Evolutionary conservation across 257 asterid species (phyloP).

Genomic region (Solanum arcanum): DNA sequence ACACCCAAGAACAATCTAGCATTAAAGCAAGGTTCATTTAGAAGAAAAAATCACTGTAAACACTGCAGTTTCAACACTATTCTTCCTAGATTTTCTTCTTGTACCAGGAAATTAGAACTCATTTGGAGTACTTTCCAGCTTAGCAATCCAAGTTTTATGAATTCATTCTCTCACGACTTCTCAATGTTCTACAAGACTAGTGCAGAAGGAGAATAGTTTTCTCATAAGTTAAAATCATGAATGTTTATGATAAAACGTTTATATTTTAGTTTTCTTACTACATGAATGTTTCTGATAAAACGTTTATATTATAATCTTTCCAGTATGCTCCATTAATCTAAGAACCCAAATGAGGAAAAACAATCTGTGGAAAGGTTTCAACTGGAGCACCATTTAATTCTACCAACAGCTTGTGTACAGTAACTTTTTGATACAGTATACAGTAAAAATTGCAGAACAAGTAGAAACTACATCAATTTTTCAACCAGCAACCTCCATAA

Average conservation of each 20-base stretch:
- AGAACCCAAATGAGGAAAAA: neutral
- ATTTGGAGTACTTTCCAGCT: neutral
- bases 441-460: neutral
- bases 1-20: neutral
- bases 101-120: neutral
- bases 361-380: neutral
- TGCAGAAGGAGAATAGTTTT: neutral
- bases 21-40: neutral
- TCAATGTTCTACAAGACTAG: neutral
- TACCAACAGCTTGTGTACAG: neutral
- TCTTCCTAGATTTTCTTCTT: neutral
- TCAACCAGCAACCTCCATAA: neutral
- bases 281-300: neutral
- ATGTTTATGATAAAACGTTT: neutral
- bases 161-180: neutral
- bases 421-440: neutral
- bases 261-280: neutral
- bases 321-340: neutral
- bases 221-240: neutral
- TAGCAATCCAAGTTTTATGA: neutral
- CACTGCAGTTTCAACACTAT: neutral
- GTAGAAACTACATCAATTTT: neutral
- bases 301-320: neutral
- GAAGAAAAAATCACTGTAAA: neutral
- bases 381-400: neutral